Evolutionary conservation across 164 flowering plant species (phyloP).

Genomic region (Sedum album): DNA sequence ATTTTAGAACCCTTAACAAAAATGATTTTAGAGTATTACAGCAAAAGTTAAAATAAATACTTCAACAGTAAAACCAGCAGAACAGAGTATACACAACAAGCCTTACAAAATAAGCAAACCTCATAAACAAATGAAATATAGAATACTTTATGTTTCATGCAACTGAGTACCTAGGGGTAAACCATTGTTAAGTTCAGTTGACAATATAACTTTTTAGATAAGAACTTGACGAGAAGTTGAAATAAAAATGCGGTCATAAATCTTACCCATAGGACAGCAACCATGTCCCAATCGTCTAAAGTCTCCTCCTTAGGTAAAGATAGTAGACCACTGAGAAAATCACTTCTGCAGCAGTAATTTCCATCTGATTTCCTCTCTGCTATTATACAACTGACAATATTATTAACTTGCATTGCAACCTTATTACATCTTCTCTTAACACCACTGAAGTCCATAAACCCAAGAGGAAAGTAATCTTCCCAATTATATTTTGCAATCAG

Average conservation of each 20-base stretch:
- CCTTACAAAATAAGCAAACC: not conserved
- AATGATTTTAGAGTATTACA: not conserved
- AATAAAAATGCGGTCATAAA: not conserved
- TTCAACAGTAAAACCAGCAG: not conserved
- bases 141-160: no score
- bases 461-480: slow-evolving; percentile 62
- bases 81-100: not conserved
- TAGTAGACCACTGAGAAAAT: slow-evolving; percentile 60
- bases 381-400: slow-evolving; percentile 39
- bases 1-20: not conserved
- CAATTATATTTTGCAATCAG: slow-evolving; percentile 49
- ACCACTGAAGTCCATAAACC: slow-evolving; percentile 57
- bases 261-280: slow-evolving; percentile 77
- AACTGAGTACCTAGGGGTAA: no score
- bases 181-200: not conserved
- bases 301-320: slow-evolving; percentile 50
- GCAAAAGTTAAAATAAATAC: not conserved
- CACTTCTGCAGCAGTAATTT: slow-evolving; percentile 23
- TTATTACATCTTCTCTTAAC: slow-evolving; percentile 57
- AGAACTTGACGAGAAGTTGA: slow-evolving; percentile 10
- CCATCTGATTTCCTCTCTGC: slow-evolving; percentile 34
- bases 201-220: not conserved
- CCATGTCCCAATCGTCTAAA: slow-evolving; percentile 52
- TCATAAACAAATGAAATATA: not conserved
- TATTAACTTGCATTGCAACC: slow-evolving; percentile 37